phyloP scores from a whole-genome alignment of 2,329 filamentous ascomycete species.

The Neofusicoccum laricinum region DNA sequence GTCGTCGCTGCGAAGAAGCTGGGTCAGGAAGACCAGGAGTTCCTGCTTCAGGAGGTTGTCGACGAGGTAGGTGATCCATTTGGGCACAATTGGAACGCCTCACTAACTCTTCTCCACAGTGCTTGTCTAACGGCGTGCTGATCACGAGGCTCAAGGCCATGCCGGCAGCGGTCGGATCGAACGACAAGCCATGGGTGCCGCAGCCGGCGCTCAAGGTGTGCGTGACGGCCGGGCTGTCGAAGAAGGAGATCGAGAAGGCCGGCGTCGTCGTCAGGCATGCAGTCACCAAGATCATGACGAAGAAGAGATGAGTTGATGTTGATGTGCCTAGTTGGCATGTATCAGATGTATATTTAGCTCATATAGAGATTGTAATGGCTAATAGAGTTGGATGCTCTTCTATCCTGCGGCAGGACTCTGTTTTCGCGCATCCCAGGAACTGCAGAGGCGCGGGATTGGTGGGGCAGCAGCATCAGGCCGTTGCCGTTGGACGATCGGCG shows the following conservation, averaged over 20 bases:
- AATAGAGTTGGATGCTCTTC: background rate
- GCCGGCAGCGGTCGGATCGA: slow-evolving; percentile 58
- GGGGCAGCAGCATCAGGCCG: background rate
- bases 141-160: slow-evolving; percentile 82
- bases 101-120: slow-evolving; percentile 48
- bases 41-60: slow-evolving; percentile 83
- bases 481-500: background rate
- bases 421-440: background rate
- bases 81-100: slow-evolving; percentile 15
- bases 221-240: slow-evolving; percentile 79
- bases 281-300: slow-evolving; percentile 82
- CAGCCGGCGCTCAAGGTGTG: slow-evolving; percentile 87
- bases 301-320: slow-evolving; percentile 12
- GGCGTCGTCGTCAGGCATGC: slow-evolving; percentile 85
- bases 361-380: slow-evolving; percentile 9
- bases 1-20: slow-evolving; percentile 70
- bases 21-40: slow-evolving; percentile 73
- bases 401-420: background rate
- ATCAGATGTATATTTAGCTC: slow-evolving; percentile 2
- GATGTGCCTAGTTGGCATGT: too few relatives aligned
- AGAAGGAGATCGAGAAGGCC: slow-evolving; percentile 95
- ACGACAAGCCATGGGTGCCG: slow-evolving; percentile 65
- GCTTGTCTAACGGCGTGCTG: slow-evolving; percentile 81
- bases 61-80: slow-evolving; percentile 70
- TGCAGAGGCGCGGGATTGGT: background rate